Evolutionary conservation across 768 basidiomycete species (phyloP).

Genomic region (Podaxis pistillaris): DNA sequence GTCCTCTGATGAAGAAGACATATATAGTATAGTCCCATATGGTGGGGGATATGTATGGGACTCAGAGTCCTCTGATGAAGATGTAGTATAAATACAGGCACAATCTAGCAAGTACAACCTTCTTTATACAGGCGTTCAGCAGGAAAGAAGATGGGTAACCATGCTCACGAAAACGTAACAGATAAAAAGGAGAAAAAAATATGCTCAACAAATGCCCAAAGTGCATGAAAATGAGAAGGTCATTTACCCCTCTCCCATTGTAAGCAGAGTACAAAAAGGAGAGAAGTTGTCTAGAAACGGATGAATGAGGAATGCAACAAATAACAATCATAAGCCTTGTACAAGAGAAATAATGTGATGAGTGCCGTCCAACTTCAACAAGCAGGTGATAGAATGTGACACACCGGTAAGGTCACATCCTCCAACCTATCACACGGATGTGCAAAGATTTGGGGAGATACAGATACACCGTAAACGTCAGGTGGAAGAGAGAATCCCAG

Average conservation of each 20-base stretch:
- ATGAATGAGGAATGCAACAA: no score
- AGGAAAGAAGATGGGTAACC: constrained; percentile 4
- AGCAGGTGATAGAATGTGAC: constrained; percentile 10
- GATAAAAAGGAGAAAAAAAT: not conserved
- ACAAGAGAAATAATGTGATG: not conserved
- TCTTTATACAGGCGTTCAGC: not conserved
- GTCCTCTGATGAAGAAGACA: not conserved
- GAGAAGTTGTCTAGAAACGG: no score
- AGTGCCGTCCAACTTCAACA: not conserved
- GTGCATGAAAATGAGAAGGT: not conserved
- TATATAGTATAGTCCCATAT: no score
- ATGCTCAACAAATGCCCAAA: not conserved
- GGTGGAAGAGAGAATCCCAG: constrained; percentile 17
- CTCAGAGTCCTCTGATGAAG: not conserved
- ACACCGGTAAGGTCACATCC: constrained; percentile 13
- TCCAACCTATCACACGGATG: not conserved
- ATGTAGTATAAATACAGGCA: not conserved
- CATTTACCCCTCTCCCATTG: constrained; percentile 1
- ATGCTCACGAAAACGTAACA: not conserved
- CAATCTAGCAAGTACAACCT: constrained; percentile 6
- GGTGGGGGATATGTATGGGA: no score
- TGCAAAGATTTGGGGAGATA: not conserved
- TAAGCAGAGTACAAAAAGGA: no score
- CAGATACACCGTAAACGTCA: constrained; percentile 16
- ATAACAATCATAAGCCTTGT: no score